These are phyloP conservation scores for Ostreobium quekettii DNA, from an alignment of 139 green algal genomes.

Conservation along the genomic window DNA sequence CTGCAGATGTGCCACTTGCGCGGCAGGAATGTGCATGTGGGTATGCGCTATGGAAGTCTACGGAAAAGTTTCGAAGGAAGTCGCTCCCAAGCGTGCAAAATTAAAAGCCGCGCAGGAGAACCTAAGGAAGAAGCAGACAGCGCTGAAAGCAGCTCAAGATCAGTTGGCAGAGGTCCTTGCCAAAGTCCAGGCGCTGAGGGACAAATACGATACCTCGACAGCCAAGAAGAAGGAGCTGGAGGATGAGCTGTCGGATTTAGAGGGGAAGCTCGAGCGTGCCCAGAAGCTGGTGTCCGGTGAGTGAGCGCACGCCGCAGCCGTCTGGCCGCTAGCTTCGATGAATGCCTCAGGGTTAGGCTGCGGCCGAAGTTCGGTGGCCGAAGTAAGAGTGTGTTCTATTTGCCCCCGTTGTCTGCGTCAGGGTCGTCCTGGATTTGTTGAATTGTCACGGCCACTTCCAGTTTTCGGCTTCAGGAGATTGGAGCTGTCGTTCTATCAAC, in stretches of 20 bases:
- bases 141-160: slow-evolving; percentile 51
- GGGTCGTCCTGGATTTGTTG: too few species aligned
- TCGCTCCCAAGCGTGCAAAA: slow-evolving; percentile 72
- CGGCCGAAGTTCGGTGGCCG: too few species aligned
- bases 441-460: too few species aligned
- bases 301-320: too few species aligned
- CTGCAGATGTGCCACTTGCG: too few species aligned
- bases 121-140: slow-evolving; percentile 48
- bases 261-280: slow-evolving; percentile 67
- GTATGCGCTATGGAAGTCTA: slow-evolving; percentile 78
- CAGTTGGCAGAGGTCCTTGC: slow-evolving; percentile 59
- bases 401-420: too few species aligned
- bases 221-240: slow-evolving; percentile 61
- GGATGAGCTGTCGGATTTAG: slow-evolving; percentile 61
- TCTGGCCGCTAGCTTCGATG: too few species aligned
- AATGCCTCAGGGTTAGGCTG: too few species aligned
- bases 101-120: slow-evolving; percentile 69
- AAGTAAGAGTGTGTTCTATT: too few species aligned
- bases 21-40: slow-evolving; percentile 67
- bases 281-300: slow-evolving; percentile 60
- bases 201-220: slow-evolving; percentile 68
- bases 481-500: too few species aligned
- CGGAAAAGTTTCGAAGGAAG: slow-evolving; percentile 65
- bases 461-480: too few species aligned
- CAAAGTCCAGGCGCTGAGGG: slow-evolving; percentile 67